These are phyloP conservation scores for Halenospora varia DNA, from an alignment of 495 filamentous ascomycete species.

Conservation along the genomic window DNA sequence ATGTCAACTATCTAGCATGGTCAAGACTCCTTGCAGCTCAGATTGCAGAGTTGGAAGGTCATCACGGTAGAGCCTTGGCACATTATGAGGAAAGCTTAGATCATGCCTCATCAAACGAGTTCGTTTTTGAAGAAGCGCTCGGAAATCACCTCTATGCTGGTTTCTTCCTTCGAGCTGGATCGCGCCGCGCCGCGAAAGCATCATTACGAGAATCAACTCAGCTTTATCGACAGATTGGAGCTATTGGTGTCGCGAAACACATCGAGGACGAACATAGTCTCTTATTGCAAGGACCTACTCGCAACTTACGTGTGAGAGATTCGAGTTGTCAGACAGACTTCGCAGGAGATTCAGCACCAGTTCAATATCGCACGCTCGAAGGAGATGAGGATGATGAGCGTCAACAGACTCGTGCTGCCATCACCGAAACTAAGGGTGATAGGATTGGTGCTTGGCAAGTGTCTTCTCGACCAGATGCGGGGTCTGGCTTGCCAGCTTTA, in stretches of 20 bases:
- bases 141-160: slow-evolving; percentile 74
- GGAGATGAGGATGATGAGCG: slow-evolving; percentile 53
- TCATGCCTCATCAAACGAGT: slow-evolving; percentile 73
- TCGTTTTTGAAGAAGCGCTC: slow-evolving; percentile 75
- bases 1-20: slow-evolving; percentile 80
- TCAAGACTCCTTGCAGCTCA: slow-evolving; percentile 70
- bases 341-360: slow-evolving; percentile 54
- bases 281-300: slow-evolving; percentile 62
- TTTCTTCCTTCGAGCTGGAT: slow-evolving; percentile 66
- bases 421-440: slow-evolving; percentile 52
- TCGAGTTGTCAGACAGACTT: slow-evolving; percentile 72
- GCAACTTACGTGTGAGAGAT: slow-evolving; percentile 58
- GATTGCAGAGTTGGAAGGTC: slow-evolving; percentile 57
- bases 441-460: slow-evolving; percentile 62
- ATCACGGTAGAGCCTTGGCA: slow-evolving; percentile 57
- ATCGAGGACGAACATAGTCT: slow-evolving; percentile 68
- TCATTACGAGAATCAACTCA: slow-evolving; percentile 68
- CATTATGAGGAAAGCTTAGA: slow-evolving; percentile 75
- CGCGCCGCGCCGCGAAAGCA: slow-evolving; percentile 67
- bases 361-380: slow-evolving; percentile 45
- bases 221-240: slow-evolving; percentile 70
- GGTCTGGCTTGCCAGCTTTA: slow-evolving; percentile 48
- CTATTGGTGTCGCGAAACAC: slow-evolving; percentile 66
- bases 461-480: slow-evolving; percentile 37
- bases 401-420: slow-evolving; percentile 39